These are phyloP conservation scores for Staphylotrichum longicolle DNA, from an alignment of 495 filamentous ascomycete species.

Conservation along the genomic window DNA sequence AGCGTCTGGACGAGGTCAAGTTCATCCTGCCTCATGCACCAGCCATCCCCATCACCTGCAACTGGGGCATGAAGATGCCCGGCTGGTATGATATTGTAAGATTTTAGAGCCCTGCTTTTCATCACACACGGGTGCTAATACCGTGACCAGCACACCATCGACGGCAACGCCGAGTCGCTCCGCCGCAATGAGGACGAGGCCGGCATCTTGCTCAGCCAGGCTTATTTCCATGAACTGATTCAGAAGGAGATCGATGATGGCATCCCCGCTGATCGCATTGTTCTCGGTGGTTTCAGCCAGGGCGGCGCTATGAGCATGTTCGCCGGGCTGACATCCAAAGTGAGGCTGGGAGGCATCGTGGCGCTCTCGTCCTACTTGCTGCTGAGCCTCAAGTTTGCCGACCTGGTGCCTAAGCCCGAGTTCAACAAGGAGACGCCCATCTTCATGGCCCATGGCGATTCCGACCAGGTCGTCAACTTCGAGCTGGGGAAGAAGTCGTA, in stretches of 20 bases:
- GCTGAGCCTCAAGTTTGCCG: constrained; percentile 66
- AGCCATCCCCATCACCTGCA: constrained; percentile 84
- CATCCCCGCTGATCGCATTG: constrained; percentile 77
- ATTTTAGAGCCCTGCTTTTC: constrained; percentile 2
- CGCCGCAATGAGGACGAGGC: constrained; percentile 65
- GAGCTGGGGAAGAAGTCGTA: constrained; percentile 65
- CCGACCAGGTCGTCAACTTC: constrained; percentile 67
- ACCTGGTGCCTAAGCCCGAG: constrained; percentile 60
- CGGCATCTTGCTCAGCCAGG: constrained; percentile 69
- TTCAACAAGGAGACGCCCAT: constrained; percentile 78
- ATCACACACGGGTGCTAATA: background rate
- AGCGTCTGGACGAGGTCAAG: constrained; percentile 81
- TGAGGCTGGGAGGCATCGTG: constrained; percentile 83
- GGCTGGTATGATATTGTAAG: constrained; percentile 87
- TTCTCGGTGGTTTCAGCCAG: constrained; percentile 69
- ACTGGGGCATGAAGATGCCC: constrained; percentile 75
- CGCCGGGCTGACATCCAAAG: constrained; percentile 66
- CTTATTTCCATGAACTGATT: constrained; percentile 78
- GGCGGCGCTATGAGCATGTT: constrained; percentile 56
- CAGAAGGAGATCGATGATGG: constrained; percentile 78
- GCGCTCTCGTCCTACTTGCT: constrained; percentile 81
- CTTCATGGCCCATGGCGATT: constrained; percentile 81
- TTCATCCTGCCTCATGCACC: constrained; percentile 97
- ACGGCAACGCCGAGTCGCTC: constrained; percentile 47
- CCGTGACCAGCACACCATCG: constrained; percentile 27